A percentile compares a stretch with the other conserved stretches of the same genome.
Evolutionary conservation across 108 stramenopile genomes (phyloP).

Genomic region (Nitzschia sp.): DNA sequence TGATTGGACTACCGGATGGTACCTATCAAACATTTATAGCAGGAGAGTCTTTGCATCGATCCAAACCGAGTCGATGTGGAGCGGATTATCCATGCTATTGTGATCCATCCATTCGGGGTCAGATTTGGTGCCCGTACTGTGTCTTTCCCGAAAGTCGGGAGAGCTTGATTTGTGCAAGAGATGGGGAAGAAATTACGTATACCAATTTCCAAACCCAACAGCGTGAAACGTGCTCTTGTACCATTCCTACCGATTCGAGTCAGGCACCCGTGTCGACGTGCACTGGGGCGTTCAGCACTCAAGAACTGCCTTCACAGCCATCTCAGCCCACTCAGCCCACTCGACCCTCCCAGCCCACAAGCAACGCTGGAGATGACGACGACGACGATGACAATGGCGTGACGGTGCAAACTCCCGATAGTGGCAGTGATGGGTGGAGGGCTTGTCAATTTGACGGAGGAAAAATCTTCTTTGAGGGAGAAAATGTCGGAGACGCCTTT

Average conservation of each 20-base stretch:
- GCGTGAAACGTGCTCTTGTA: not conserved
- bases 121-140: constrained; percentile 19
- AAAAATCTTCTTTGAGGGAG: not conserved
- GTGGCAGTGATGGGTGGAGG: not conserved
- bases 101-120: constrained; percentile 18
- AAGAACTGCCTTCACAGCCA: too few species aligned
- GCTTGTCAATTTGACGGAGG: constrained; percentile 8
- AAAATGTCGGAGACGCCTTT: constrained; percentile 11
- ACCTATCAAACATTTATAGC: not conserved
- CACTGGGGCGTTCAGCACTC: too few species aligned
- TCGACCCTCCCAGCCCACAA: not conserved
- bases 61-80: not conserved
- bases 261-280: not conserved
- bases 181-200: constrained; percentile 5
- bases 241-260: not conserved
- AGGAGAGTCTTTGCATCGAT: not conserved
- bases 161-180: not conserved
- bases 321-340: too few species aligned
- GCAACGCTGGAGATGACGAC: not conserved
- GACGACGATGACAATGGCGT: not conserved
- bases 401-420: not conserved
- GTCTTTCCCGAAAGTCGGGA: not conserved
- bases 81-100: constrained; percentile 14
- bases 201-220: not conserved
- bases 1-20: not conserved